phyloP scores from a whole-genome alignment of 371 early-diverging fungal species.

The Coemansia sp. region DNA sequence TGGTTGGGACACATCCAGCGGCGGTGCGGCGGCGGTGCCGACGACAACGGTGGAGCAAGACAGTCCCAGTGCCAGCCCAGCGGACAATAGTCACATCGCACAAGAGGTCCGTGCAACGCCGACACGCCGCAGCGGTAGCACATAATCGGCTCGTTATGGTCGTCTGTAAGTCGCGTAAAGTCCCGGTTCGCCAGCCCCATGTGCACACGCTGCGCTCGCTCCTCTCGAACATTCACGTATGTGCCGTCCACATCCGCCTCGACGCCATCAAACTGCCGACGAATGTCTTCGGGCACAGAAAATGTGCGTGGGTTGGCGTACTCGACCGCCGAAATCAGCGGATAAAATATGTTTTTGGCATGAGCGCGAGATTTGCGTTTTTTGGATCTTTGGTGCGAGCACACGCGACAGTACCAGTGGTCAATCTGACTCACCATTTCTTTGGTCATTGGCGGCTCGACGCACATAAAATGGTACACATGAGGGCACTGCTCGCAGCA shows the following conservation, averaged over 20 bases:
- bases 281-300: constrained; percentile 60
- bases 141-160: constrained; percentile 56
- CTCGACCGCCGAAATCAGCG: constrained; percentile 32
- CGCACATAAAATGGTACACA: constrained; percentile 72
- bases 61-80: constrained; percentile 89
- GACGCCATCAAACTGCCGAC: constrained; percentile 58
- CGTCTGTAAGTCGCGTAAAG: constrained; percentile 56
- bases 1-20: constrained; percentile 92
- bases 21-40: constrained; percentile 59
- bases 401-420: constrained; percentile 70
- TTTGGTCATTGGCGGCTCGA: constrained; percentile 67
- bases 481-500: constrained; percentile 77
- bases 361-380: constrained; percentile 47
- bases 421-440: constrained; percentile 56
- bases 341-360: constrained; percentile 37
- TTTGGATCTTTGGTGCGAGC: constrained; percentile 45
- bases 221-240: constrained; percentile 39
- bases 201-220: constrained; percentile 45
- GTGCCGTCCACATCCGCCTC: constrained; percentile 32
- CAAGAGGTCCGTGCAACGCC: constrained; percentile 58
- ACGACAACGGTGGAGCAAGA: constrained; percentile 68
- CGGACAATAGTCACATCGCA: constrained; percentile 81
- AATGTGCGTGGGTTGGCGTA: constrained; percentile 42
- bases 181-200: constrained; percentile 55
- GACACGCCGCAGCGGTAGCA: constrained; percentile 67